Base-by-base conservation (phyloP, 2,329 filamentous ascomycete species). In the Neopestalotiopsis sp. region DNA sequence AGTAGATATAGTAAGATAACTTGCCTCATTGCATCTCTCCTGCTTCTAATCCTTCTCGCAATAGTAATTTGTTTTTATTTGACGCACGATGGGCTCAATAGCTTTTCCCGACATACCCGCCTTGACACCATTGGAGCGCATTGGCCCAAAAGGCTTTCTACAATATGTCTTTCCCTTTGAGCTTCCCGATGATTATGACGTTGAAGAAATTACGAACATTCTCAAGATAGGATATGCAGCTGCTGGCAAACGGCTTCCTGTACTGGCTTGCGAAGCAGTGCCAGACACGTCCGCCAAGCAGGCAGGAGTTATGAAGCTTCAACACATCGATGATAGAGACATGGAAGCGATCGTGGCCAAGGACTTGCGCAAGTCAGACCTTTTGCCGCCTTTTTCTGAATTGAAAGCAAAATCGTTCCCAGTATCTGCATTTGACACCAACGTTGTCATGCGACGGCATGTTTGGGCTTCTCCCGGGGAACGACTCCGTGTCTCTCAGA, bases 251-350 rank as follows among this genome's bases (percentile, higher is more conserved):
- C 73, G 74, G 10, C 70, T 81, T 24, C 75, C 77, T 4, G 75
- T 75, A 9, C 72, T 78, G 14, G 75, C 62, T 0, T 79, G 78
- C 45, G 79, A 81, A 67, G 76, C 73, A 12, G 72, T 81, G 1
- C 75, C 77, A 1, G 78, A 80, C 63, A 42, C 70, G 9, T 73
- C 75, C 4, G 71, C 74, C 2, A 77, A 74, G 30, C 79, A 80
- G 68, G 74, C 71, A 13, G 79, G 80, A 2, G 75, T 78, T 4
- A 34, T 79, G 67, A 81, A 78, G 61, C 70, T 79, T 28, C 72
- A 76, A 14, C 77, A 72, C 56, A 71, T 76, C 9, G 71, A 72
- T 24, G 64, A 74, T 49, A 28, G 12, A 10, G 72, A 75, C 24
- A 72, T 72, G 32, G 74, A 77, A 40, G 73, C 72, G 7, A 72